A percentile compares a stretch with the other conserved stretches of the same genome.
Evolutionary conservation across 345 rosid genomes (phyloP).

Genomic region (Iberis pinnata): DNA sequence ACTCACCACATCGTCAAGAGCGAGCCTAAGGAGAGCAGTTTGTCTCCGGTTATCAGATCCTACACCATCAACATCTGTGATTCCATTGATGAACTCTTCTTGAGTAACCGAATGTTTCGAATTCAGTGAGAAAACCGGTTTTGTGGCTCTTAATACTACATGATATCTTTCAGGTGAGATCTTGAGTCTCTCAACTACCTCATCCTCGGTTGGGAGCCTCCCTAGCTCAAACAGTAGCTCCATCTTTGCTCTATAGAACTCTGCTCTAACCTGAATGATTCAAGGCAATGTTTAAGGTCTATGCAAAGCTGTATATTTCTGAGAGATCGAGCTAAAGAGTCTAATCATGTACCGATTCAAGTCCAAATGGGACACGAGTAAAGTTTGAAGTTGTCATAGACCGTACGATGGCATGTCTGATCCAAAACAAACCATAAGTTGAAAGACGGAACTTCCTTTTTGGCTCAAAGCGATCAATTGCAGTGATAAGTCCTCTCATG

Average conservation of each 20-base stretch:
- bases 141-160: constrained; percentile 70
- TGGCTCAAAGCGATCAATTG: constrained; percentile 92
- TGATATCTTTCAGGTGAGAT: constrained; percentile 78
- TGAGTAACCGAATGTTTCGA: constrained; percentile 65
- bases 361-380: constrained; percentile 80
- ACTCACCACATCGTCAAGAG: constrained; percentile 91
- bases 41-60: constrained; percentile 61
- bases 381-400: constrained; percentile 87
- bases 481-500: constrained; percentile 74
- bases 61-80: constrained; percentile 64
- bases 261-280: constrained; percentile 59
- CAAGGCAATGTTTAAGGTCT: neutral
- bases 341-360: constrained; percentile 60
- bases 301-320: neutral
- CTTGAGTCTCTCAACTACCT: constrained; percentile 50
- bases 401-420: constrained; percentile 79
- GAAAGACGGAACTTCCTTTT: constrained; percentile 70
- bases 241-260: constrained; percentile 63
- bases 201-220: constrained; percentile 65
- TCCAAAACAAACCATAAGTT: constrained; percentile 87
- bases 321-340: constrained; percentile 7
- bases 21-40: constrained; percentile 87
- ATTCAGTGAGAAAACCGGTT: constrained; percentile 65
- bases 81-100: constrained; percentile 72
- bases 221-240: constrained; percentile 58